Percentiles rank a stretch among this genome's conserved stretches.
phyloP scores from a whole-genome alignment of 148 eudicot genomes.

The Chenopodium formosanum region DNA sequence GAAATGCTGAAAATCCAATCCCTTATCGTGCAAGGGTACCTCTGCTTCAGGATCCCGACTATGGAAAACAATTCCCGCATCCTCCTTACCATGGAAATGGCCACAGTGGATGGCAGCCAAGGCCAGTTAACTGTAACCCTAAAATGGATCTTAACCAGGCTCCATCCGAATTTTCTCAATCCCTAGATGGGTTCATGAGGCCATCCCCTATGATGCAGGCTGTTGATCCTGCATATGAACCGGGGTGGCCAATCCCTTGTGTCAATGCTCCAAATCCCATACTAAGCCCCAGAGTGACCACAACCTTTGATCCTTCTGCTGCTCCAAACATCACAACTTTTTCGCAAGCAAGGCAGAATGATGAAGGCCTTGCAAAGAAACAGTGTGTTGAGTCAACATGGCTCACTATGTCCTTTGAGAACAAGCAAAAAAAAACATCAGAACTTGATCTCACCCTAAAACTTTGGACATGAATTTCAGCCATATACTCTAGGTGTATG shows the following conservation, averaged over 20 bases:
- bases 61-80: background rate
- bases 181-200: background rate
- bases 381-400: background rate
- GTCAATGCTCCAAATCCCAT: background rate
- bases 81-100: constrained; percentile 13
- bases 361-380: constrained; percentile 2
- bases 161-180: background rate
- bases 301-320: constrained; percentile 2
- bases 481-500: too few relatives aligned
- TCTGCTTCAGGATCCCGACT: constrained; percentile 9
- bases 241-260: constrained; percentile 12
- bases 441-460: constrained; percentile 32
- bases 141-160: background rate
- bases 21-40: constrained; percentile 4
- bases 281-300: constrained; percentile 1
- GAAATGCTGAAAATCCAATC: background rate
- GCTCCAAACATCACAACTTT: constrained; percentile 12
- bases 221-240: background rate
- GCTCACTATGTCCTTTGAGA: background rate
- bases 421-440: background rate
- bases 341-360: constrained; percentile 3
- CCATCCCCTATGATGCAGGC: background rate
- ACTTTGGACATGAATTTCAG: constrained; percentile 19
- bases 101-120: constrained; percentile 20
- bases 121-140: background rate